Evolutionary conservation across 495 filamentous ascomycete genomes (phyloP), one percentile per base, ranked within the genome.

Genomic region (Usnea hakonensis): DNA sequence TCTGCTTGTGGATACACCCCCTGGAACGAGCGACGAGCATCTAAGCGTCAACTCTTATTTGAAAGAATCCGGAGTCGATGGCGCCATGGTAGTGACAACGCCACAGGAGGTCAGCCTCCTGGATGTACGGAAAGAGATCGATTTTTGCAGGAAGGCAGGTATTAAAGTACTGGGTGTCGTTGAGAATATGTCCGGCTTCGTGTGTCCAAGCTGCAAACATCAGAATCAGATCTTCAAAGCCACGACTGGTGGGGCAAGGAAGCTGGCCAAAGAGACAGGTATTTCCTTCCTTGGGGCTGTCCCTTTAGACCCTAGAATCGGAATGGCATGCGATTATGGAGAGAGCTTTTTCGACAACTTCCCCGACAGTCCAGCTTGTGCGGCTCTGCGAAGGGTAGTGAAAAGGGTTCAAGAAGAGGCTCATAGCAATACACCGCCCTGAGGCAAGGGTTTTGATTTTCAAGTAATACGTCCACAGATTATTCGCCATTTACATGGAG

Each of bases 181-280:
- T 43, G 94, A 98, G 79, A 98, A 98, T 72, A 98, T 98, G 94
- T 87, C 85, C 55, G 90, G 91, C 13, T 98, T 96, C 73, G 91
- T 97, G 43, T 98, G 94, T 72, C 90, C 90, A 5, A 90, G 87
- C 43, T 98, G 94, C 73, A 87, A 80, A 40, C 83, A 90, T 62
- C 79, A 85, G 71, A 88, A 81, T 57, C 83, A 95, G 70, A 95
- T 98, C 38, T 98, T 97, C 75, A 82, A 84, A 62, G 89, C 93
- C 7, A 95, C 90, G 23, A 98, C 95, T 2, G 94, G 94, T 13
- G 95, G 94, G 7, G 94, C 88, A 13, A 78, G 79, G 61, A 83
- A 79, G 41, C 72, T 98, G 62, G 93, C 92, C 3, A 80, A 85
- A 74, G 91, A 95, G 71, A 90, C 88, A 80, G 81, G 81, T 8